Evolutionary conservation across 495 filamentous ascomycete species (phyloP), one percentile per base, ranked within the genome.

Genomic region (Penicillium verhagenii): DNA sequence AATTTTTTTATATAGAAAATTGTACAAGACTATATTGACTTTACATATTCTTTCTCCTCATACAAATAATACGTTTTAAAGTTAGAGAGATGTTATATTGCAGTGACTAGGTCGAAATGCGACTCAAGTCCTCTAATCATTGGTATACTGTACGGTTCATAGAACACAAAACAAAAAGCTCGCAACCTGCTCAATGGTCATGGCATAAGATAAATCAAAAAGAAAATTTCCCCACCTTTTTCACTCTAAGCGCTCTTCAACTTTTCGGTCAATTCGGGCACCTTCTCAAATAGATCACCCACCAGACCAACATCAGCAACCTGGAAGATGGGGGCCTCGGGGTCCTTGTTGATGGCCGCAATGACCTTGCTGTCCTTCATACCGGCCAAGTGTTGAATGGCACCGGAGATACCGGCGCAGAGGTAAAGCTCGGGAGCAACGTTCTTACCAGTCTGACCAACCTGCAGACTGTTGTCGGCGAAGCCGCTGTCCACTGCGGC

Each of bases 291-390:
- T 64, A 98, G 74, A 78, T 98, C 94, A 53, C 92, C 94, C 2
- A 97, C 91, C 33, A 97, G 76, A 10, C 94, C 94, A 43, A 97
- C 91, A 70, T 98, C 94, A 20, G 94, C 95, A 57, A 98, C 83
- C 73, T 98, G 95, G 81, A 98, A 97, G 57, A 98, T 98, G 2
- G 94, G 94, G 49, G 93, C 94, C 73, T 98, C 94, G 2, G 83
- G 77, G 64, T 97, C 94, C 79, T 98, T 98, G 79, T 98, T 97
- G 69, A 98, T 97, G 25, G 90, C 90, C 33, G 92, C 95, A 80
- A 98, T 98, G 56, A 98, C 95, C 80, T 98, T 98, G 79, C 90
- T 96, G 69, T 98, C 94, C 83, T 98, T 98, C 94, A 98, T 98
- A 67, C 94, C 94, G 38, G 95, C 95, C 73, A 98, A 76, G 82